These are phyloP conservation scores for Neoarthrinium moseri DNA, from an alignment of 2,329 filamentous ascomycete genomes.

Conservation along the genomic window DNA sequence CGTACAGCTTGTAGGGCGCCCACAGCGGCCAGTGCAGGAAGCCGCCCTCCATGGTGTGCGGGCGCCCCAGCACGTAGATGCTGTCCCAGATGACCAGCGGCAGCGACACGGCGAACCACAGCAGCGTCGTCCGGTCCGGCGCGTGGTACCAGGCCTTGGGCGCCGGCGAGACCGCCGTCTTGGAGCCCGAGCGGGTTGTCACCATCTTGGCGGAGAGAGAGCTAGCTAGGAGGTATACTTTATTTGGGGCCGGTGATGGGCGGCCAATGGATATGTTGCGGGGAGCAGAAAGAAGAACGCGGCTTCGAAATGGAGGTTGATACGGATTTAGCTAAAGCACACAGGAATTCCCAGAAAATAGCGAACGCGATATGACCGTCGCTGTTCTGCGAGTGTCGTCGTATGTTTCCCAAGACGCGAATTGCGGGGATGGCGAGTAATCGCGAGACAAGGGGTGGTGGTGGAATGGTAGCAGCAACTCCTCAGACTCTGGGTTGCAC, in stretches of 20 bases:
- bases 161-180: constrained; percentile 4
- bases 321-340: no score
- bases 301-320: no score
- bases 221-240: background rate
- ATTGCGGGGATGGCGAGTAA: background rate
- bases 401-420: no score
- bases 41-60: constrained; percentile 79
- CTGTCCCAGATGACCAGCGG: constrained; percentile 82
- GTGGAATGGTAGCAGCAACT: background rate
- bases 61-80: constrained; percentile 75
- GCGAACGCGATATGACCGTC: constrained; percentile 76
- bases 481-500: background rate
- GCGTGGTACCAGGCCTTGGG: constrained; percentile 39
- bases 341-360: no score
- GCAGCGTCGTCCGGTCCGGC: constrained; percentile 46
- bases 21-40: constrained; percentile 70
- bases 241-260: no score
- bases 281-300: background rate
- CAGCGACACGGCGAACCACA: constrained; percentile 74
- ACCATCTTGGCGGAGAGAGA: constrained; percentile 21
- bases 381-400: constrained; percentile 73
- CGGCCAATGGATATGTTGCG: background rate
- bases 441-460: background rate
- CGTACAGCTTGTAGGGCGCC: constrained; percentile 78
- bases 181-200: constrained; percentile 23